Evolutionary conservation across 371 early-diverging fungal genomes (phyloP).

Genomic region (Dichotomocladium elegans): DNA sequence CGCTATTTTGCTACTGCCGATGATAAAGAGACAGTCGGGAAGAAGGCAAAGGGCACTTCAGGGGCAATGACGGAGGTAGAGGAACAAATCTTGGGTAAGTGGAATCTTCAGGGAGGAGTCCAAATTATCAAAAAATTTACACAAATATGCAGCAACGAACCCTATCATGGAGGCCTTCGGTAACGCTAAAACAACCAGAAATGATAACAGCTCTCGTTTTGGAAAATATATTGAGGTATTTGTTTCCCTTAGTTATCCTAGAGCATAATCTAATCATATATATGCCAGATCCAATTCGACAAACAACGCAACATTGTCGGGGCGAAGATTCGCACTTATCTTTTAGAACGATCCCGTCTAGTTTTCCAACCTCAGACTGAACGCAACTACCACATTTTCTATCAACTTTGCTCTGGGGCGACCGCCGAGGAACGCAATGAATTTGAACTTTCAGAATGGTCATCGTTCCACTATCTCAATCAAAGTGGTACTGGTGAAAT

Average conservation of each 20-base stretch:
- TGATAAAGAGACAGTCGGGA: constrained; percentile 49
- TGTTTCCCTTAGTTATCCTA: not conserved
- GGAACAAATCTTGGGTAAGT: constrained; percentile 68
- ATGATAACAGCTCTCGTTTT: constrained; percentile 98
- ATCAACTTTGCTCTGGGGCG: constrained; percentile 91
- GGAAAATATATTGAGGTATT: constrained; percentile 96
- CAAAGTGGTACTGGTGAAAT: constrained; percentile 83
- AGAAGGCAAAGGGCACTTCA: constrained; percentile 24
- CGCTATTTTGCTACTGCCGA: constrained; percentile 95
- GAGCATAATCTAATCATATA: not conserved
- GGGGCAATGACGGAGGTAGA: constrained; percentile 75
- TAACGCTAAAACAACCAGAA: constrained; percentile 99
- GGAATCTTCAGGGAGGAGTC: not conserved
- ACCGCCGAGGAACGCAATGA: constrained; percentile 74
- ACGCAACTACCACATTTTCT: constrained; percentile 99
- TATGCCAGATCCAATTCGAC: constrained; percentile 69
- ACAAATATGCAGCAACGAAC: constrained; percentile 81
- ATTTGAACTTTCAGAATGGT: constrained; percentile 68
- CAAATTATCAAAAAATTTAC: not conserved
- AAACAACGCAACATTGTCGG: constrained; percentile 85
- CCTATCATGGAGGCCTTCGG: constrained; percentile 99
- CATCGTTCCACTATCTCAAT: constrained; percentile 79
- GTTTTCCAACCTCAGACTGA: constrained; percentile 93
- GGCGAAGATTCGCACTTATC: constrained; percentile 94
- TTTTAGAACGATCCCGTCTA: constrained; percentile 96